Conservation (phyloP, 257 asterid genomes). For the Solanum habrochaites region DNA sequence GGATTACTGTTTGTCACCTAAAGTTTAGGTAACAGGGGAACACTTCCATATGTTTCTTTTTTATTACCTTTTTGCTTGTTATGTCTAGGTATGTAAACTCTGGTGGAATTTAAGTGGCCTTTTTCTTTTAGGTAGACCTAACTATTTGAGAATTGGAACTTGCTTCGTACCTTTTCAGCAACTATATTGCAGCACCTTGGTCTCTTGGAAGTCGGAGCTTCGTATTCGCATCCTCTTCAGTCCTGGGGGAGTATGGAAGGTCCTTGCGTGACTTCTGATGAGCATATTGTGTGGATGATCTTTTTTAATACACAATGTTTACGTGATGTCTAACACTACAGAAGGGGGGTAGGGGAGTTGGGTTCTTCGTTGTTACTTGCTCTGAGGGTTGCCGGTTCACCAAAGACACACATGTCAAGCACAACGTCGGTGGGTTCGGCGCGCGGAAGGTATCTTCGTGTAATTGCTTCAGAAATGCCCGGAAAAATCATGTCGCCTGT, state of each 20-base stretch:
- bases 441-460: too few relatives aligned
- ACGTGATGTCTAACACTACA: too few relatives aligned
- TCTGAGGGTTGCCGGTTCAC: slow-evolving; percentile 37
- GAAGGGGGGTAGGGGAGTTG: too few relatives aligned
- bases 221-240: background rate
- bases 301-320: too few relatives aligned
- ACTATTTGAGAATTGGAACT: background rate
- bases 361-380: slow-evolving; percentile 25
- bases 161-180: background rate
- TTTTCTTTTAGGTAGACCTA: background rate
- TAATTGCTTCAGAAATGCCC: background rate
- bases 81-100: background rate
- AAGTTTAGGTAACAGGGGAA: background rate
- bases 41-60: background rate
- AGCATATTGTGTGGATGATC: too few relatives aligned
- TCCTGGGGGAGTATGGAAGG: background rate
- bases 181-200: background rate
- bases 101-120: background rate
- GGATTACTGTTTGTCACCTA: background rate
- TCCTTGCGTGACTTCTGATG: background rate
- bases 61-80: background rate
- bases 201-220: background rate
- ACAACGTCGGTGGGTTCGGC: too few relatives aligned
- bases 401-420: too few relatives aligned
- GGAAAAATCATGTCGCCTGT: background rate